Base-by-base conservation (phyloP, 805 yeast species). In the Blastobotrys peoriensis region DNA sequence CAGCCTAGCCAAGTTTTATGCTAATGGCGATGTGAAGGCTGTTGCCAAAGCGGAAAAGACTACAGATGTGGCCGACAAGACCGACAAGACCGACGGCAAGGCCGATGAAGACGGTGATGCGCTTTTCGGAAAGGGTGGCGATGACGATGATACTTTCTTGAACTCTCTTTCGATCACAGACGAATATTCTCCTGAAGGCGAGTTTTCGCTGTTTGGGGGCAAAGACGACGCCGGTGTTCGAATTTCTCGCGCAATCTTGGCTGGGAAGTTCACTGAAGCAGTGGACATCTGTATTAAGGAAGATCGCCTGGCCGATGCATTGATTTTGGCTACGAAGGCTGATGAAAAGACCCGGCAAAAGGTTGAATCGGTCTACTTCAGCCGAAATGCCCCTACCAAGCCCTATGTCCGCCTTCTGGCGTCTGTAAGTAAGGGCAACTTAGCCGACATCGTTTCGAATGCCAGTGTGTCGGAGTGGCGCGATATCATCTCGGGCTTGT, bases 381-480 rank as follows among this genome's bases (percentile, higher is more conserved):
- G 71, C 28, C 75, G 78, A 53, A 68, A 75, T 50, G 78, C 78
- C 17, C 55, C 64, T 3, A 64, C 70, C 5, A 68, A 78, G 33
- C 65, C 81, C 3, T 71, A 86, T 46, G 75, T 96, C 2, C 82
- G 98, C 57, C 70, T 87, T 13, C 69, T 94, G 44, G 81, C 80
- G 65, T 76, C 80, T 41, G 74, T 79, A 10, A 71, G 86, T 1
- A 69, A 75, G 23, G 68, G 69, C 28, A 68, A 77, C 51, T 75
- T 70, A 43, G 65, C 69, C 23, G 98, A 91, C 61, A 61, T 93
- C 49, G 93, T 88, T 23, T 72, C 75, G 38, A 81, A 89, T 59
- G 83, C 85, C 23, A 83, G 85, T 57, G 79, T 89, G 33, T 56
- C 71, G 3, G 80, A 85, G 52, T 93, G 98, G 98, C 83, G 78